These are phyloP conservation scores for Cryptococcus hybrid DNA, from an alignment of 1,284 basidiomycete genomes.

Conservation along the genomic window DNA sequence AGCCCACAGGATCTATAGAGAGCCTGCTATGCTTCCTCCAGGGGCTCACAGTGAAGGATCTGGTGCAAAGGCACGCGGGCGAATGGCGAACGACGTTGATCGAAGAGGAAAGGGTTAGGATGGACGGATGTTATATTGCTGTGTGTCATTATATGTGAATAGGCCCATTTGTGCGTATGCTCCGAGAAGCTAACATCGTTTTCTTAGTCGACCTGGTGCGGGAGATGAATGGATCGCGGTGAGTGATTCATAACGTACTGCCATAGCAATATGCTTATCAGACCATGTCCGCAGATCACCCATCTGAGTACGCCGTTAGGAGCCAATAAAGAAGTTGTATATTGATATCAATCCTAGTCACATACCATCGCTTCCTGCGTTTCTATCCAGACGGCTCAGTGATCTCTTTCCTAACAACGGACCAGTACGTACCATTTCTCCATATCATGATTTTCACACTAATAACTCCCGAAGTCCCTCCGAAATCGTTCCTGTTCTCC, in stretches of 20 bases:
- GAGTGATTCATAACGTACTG: slow-evolving; percentile 37
- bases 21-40: slow-evolving; percentile 54
- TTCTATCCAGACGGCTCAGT: slow-evolving; percentile 86
- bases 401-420: slow-evolving; percentile 80
- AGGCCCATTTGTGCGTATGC: too few relatives aligned
- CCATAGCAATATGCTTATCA: background rate
- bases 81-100: slow-evolving; percentile 74
- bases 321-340: background rate
- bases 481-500: slow-evolving; percentile 72
- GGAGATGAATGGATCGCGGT: slow-evolving; percentile 82
- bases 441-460: background rate
- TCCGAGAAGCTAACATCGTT: background rate
- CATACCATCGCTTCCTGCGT: slow-evolving; percentile 60
- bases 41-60: slow-evolving; percentile 22
- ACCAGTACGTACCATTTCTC: slow-evolving; percentile 56
- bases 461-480: slow-evolving; percentile 55
- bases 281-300: slow-evolving; percentile 26
- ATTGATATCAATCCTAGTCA: slow-evolving; percentile 30
- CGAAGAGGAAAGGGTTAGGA: slow-evolving; percentile 74
- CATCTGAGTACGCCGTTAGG: slow-evolving; percentile 42
- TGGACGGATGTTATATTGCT: slow-evolving; percentile 86
- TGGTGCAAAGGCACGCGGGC: slow-evolving; percentile 58
- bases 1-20: slow-evolving; percentile 63
- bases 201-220: slow-evolving; percentile 64
- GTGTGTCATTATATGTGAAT: slow-evolving; percentile 68